Conservation (phyloP, 176 grass and related monocot genomes). For the Avena sativa region DNA sequence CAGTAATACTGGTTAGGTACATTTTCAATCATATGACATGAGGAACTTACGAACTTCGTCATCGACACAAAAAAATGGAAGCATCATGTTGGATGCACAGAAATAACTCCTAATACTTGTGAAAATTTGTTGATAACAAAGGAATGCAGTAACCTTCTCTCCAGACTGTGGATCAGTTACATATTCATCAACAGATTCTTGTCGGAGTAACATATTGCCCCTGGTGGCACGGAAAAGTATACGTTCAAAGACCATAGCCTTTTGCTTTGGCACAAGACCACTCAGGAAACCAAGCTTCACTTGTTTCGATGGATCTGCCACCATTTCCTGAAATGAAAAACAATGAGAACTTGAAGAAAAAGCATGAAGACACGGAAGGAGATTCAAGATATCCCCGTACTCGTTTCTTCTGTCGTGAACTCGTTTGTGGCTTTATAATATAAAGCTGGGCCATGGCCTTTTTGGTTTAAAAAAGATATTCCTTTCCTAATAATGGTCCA, state of each 20-base stretch:
- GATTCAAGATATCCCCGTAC: not conserved
- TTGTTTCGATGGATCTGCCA: slow-evolving; percentile 90
- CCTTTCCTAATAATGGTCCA: slow-evolving; percentile 9
- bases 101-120: slow-evolving; percentile 9
- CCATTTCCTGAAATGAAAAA: slow-evolving; percentile 65
- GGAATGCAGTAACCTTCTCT: slow-evolving; percentile 70
- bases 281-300: slow-evolving; percentile 90
- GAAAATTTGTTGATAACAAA: not conserved
- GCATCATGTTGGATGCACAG: not conserved
- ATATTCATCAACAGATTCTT: slow-evolving; percentile 78
- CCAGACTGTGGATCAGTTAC: slow-evolving; percentile 85
- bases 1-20: not conserved
- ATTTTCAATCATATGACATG: slow-evolving; percentile 7
- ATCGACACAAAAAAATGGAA: not conserved
- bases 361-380: not conserved
- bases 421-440: no score
- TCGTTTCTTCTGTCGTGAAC: no score
- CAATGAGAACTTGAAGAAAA: slow-evolving; percentile 12
- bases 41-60: not conserved
- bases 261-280: slow-evolving; percentile 97
- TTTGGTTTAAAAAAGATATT: not conserved
- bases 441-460: no score
- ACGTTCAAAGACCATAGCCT: slow-evolving; percentile 91
- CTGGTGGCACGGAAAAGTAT: slow-evolving; percentile 96
- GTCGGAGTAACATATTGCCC: slow-evolving; percentile 88